Conservation (phyloP, 2,329 filamentous ascomycete genomes). For the Chrysoporthe deuterocubensis region DNA sequence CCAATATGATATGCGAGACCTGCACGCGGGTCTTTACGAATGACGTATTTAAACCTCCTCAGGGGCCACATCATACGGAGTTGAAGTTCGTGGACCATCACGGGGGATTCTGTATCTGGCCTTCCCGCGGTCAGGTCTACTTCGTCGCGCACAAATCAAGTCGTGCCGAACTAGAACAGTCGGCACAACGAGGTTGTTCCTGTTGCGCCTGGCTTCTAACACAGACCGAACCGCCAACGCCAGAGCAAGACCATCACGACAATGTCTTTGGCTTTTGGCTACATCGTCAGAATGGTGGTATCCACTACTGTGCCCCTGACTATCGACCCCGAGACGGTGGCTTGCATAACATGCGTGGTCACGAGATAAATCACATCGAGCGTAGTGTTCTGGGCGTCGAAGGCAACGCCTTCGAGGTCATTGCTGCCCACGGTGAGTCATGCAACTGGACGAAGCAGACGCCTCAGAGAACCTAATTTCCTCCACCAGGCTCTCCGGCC, state of each 20-base stretch:
- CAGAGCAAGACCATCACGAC: neutral
- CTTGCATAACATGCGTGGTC: neutral
- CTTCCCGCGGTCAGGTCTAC: neutral
- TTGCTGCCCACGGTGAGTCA: neutral
- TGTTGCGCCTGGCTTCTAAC: constrained; percentile 1
- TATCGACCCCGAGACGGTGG: constrained; percentile 1
- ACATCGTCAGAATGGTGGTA: neutral
- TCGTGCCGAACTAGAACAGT: neutral
- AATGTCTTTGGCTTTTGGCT: constrained; percentile 6
- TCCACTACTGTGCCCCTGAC: neutral
- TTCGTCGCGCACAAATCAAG: neutral
- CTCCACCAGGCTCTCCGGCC: neutral
- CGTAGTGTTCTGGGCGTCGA: neutral
- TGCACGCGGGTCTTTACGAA: constrained; percentile 4
- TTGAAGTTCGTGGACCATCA: neutral
- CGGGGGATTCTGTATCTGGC: constrained; percentile 10
- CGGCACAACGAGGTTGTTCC: neutral
- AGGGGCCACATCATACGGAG: constrained; percentile 7
- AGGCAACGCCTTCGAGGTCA: neutral
- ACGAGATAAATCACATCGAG: neutral
- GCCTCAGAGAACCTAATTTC: neutral
- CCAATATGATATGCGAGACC: constrained; percentile 1
- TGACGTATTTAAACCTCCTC: neutral
- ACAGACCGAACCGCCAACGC: neutral
- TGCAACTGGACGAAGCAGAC: neutral